Percentiles rank a stretch among this genome's conserved stretches.
phyloP scores from a whole-genome alignment of 225 moss, liverwort and hornwort species.

The Lunularia cruciata region DNA sequence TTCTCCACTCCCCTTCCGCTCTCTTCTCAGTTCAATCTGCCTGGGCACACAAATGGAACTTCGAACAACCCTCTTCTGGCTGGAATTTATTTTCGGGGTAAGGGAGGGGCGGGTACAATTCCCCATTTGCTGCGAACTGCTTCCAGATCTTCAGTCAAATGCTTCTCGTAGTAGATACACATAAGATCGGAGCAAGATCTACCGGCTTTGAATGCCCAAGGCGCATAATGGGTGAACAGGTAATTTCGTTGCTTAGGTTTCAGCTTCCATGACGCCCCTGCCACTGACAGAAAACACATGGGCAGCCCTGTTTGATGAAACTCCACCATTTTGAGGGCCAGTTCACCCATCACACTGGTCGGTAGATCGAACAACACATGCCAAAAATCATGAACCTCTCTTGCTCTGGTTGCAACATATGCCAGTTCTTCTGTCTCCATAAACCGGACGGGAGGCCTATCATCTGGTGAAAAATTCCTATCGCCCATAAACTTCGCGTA shows the following conservation, averaged over 20 bases:
- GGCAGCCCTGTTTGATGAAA: slow-evolving; percentile 95
- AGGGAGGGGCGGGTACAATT: slow-evolving; percentile 70
- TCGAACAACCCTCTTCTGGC: neutral
- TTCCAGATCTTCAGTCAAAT: slow-evolving; percentile 74
- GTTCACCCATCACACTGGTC: slow-evolving; percentile 82
- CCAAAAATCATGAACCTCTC: slow-evolving; percentile 99
- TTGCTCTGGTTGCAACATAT: slow-evolving; percentile 80
- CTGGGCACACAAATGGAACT: too few relatives aligned
- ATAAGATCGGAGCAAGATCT: slow-evolving; percentile 73
- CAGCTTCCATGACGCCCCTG: slow-evolving; percentile 98
- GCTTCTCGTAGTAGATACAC: slow-evolving; percentile 91
- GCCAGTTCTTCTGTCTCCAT: slow-evolving; percentile 88
- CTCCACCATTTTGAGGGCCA: slow-evolving; percentile 97
- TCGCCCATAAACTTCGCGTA: slow-evolving; percentile 98
- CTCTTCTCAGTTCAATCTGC: too few relatives aligned
- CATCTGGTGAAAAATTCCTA: slow-evolving; percentile 96
- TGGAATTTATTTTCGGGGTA: slow-evolving; percentile 3
- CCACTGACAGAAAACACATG: slow-evolving; percentile 94
- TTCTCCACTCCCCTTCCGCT: neutral
- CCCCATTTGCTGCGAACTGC: slow-evolving; percentile 81
- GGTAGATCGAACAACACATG: slow-evolving; percentile 86
- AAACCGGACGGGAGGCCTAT: slow-evolving; percentile 87
- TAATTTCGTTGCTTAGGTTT: slow-evolving; percentile 70
- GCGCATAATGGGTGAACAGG: slow-evolving; percentile 80
- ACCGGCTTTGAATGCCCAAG: slow-evolving; percentile 88